Conservation (phyloP, 352 stramenopile genomes). For the Phytophthora agathidicida region DNA sequence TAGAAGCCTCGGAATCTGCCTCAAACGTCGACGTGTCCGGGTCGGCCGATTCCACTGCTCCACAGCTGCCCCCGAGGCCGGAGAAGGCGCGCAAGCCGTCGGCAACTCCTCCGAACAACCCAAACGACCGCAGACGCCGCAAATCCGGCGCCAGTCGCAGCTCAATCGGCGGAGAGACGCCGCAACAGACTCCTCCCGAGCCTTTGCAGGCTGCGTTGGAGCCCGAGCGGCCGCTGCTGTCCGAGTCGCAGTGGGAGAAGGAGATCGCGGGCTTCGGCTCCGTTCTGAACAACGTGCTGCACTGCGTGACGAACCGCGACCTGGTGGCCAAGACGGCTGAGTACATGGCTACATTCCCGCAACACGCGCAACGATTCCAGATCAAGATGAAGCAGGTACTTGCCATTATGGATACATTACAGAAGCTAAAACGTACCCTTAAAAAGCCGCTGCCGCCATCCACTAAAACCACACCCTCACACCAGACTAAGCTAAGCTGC, state of each 20-base stretch:
- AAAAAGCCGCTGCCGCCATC: constrained; percentile 22
- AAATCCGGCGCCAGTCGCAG: constrained; percentile 16
- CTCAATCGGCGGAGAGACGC: constrained; percentile 21
- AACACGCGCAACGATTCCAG: constrained; percentile 80
- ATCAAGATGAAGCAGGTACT: constrained; percentile 91
- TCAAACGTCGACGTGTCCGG: constrained; percentile 4
- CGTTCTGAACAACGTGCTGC: constrained; percentile 76
- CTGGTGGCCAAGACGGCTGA: constrained; percentile 76
- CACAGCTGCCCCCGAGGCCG: constrained; percentile 11
- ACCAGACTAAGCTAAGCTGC: background rate
- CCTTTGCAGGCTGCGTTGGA: background rate
- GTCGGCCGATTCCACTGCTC: constrained; percentile 7
- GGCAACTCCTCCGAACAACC: constrained; percentile 1
- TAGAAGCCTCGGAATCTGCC: constrained; percentile 9
- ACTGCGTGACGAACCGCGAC: constrained; percentile 72
- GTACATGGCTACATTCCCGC: constrained; percentile 74
- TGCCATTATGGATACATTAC: constrained; percentile 9
- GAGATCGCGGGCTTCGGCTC: constrained; percentile 78
- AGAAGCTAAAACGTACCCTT: constrained; percentile 21
- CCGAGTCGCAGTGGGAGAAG: constrained; percentile 68
- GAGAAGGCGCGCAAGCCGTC: constrained; percentile 16
- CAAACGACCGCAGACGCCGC: constrained; percentile 17
- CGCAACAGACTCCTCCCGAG: constrained; percentile 7
- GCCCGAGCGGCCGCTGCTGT: constrained; percentile 50
- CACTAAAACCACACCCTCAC: constrained; percentile 17